These are phyloP conservation scores for Malassezia sp. DNA, from an alignment of 1,284 basidiomycete genomes.

Conservation along the genomic window DNA sequence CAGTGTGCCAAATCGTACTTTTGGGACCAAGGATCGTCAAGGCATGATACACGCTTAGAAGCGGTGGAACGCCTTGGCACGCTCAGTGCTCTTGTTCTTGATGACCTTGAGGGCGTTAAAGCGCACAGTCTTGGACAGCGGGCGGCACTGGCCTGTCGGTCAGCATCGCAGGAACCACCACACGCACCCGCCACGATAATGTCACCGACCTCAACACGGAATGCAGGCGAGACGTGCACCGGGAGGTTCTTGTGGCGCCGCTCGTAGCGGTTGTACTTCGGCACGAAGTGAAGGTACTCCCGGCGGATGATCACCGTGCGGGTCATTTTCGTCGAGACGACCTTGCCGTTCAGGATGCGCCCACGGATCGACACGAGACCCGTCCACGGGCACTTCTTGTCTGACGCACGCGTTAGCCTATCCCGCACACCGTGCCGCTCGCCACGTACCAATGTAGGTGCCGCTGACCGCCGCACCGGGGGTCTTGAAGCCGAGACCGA, in stretches of 20 bases:
- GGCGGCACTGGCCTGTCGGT: conserved; percentile 73
- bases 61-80: conserved; percentile 78
- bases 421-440: not conserved
- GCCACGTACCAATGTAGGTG: conserved; percentile 65
- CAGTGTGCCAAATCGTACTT: no score
- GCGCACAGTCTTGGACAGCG: conserved; percentile 95
- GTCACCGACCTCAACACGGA: conserved; percentile 75
- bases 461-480: conserved; percentile 90
- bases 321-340: conserved; percentile 98
- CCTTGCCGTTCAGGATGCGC: conserved; percentile 92
- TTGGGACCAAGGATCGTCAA: conserved; percentile 10
- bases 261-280: conserved; percentile 71
- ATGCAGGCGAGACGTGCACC: conserved; percentile 91
- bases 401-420: conserved; percentile 49
- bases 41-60: conserved; percentile 55
- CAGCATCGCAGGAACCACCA: not conserved
- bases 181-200: conserved; percentile 68
- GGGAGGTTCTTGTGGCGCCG: conserved; percentile 86
- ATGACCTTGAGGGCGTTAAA: conserved; percentile 91
- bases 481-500: conserved; percentile 54
- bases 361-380: conserved; percentile 73
- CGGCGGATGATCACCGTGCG: conserved; percentile 95
- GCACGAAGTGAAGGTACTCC: conserved; percentile 91
- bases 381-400: conserved; percentile 99
- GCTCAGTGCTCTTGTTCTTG: conserved; percentile 45